Evolutionary conservation across 2,329 filamentous ascomycete genomes (phyloP).

Genomic region (Apiospora hydei): DNA sequence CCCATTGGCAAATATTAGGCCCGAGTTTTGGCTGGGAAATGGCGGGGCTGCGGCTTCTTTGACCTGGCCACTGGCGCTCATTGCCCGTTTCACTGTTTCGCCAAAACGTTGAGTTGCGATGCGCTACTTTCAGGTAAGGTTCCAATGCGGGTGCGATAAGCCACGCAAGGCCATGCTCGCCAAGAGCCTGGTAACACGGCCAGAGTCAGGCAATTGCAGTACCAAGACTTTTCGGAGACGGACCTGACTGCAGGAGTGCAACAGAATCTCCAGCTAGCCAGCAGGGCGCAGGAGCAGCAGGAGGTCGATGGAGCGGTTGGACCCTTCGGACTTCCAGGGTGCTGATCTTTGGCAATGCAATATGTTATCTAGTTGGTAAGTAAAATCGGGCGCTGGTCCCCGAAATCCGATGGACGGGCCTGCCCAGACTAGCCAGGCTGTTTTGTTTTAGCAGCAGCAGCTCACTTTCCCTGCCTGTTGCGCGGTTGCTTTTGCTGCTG

Average conservation of each 20-base stretch:
- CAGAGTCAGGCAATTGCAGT: constrained; percentile 10
- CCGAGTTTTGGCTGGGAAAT: constrained; percentile 12
- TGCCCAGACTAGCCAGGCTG: neutral
- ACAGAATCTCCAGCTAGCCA: constrained; percentile 19
- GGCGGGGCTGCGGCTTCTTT: constrained; percentile 4
- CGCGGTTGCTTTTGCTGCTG: constrained; percentile 7
- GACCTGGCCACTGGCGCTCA: constrained; percentile 3
- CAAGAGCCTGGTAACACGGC: neutral
- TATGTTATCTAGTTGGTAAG: constrained; percentile 19
- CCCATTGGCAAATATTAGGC: constrained; percentile 20
- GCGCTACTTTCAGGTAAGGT: constrained; percentile 17
- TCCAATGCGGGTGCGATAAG: constrained; percentile 13
- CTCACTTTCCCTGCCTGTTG: neutral
- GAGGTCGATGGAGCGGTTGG: neutral
- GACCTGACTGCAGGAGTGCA: constrained; percentile 6
- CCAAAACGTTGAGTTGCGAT: constrained; percentile 19
- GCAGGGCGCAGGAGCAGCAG: neutral
- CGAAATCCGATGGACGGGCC: constrained; percentile 10
- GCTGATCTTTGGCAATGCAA: neutral
- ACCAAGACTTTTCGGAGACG: constrained; percentile 12
- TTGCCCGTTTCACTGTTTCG: constrained; percentile 21
- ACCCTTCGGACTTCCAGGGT: constrained; percentile 5
- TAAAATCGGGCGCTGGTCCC: neutral
- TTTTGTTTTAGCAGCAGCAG: constrained; percentile 3
- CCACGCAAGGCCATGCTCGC: neutral